These are phyloP conservation scores for Tilletia walkeri DNA, from an alignment of 1,284 basidiomycete species.

Conservation along the genomic window DNA sequence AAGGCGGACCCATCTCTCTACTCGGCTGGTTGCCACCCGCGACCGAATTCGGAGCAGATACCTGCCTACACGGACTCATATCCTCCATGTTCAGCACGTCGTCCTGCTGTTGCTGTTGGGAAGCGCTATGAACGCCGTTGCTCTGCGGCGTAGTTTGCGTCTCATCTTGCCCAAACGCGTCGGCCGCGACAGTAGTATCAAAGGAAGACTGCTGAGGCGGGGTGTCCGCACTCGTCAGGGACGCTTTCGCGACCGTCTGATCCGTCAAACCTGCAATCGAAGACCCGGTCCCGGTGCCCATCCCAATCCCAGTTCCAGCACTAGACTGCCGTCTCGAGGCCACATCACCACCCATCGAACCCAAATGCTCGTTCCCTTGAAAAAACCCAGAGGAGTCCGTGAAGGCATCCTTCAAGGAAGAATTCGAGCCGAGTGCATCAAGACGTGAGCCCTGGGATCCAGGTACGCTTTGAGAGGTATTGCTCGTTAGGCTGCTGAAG, in stretches of 20 bases:
- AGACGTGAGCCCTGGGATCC: neutral
- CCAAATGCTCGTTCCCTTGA: too few species aligned
- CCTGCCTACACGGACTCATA: neutral
- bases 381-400: neutral
- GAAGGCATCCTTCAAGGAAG: neutral
- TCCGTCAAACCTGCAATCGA: too few species aligned
- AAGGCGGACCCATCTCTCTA: too few species aligned
- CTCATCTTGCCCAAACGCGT: neutral
- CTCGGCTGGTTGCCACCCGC: too few species aligned
- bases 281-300: too few species aligned
- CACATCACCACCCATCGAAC: too few species aligned
- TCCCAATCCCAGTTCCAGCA: too few species aligned
- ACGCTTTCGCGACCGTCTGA: too few species aligned
- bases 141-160: constrained; percentile 5
- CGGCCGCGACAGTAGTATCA: constrained; percentile 1
- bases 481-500: constrained; percentile 8
- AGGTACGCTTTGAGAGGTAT: neutral
- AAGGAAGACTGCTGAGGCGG: constrained; percentile 1
- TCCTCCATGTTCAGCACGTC: neutral
- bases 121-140: neutral
- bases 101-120: neutral
- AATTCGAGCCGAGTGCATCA: neutral
- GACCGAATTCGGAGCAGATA: too few species aligned
- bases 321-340: too few species aligned
- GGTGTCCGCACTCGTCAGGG: neutral